Conservation (phyloP, 2,329 filamentous ascomycete genomes). For the Calonectria multiphialidica region DNA sequence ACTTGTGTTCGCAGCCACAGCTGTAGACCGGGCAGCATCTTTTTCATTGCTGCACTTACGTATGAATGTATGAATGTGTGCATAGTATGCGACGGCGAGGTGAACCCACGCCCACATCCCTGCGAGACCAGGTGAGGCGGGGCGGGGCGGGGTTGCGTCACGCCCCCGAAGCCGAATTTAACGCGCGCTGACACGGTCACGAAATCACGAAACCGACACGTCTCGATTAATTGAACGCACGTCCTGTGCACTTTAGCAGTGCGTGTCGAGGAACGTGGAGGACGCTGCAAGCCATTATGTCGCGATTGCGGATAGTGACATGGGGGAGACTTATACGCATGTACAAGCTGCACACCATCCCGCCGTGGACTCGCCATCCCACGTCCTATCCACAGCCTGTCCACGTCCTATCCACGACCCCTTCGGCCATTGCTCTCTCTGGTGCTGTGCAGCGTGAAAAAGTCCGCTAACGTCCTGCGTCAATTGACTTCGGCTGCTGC, state of each 20-base stretch:
- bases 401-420: not conserved
- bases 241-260: constrained; percentile 28
- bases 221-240: constrained; percentile 51
- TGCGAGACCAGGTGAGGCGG: not conserved
- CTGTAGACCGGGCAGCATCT: not conserved
- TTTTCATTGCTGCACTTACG: not conserved
- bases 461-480: not conserved
- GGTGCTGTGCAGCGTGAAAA: not conserved
- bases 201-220: constrained; percentile 61
- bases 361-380: not conserved
- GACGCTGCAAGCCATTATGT: constrained; percentile 14
- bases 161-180: constrained; percentile 24
- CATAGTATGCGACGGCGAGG: not conserved
- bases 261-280: constrained; percentile 15
- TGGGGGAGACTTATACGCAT: constrained; percentile 6
- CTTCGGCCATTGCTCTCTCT: not conserved
- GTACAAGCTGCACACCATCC: not conserved
- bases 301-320: not conserved
- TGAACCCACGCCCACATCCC: not conserved
- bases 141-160: constrained; percentile 34
- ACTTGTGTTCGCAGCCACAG: not conserved
- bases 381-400: not conserved
- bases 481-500: constrained; percentile 25
- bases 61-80: too few species aligned
- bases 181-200: constrained; percentile 50